Evolutionary conservation across 371 early-diverging fungal genomes (phyloP), one percentile per base, ranked within the genome.

Genomic region (Smittium culicis): DNA sequence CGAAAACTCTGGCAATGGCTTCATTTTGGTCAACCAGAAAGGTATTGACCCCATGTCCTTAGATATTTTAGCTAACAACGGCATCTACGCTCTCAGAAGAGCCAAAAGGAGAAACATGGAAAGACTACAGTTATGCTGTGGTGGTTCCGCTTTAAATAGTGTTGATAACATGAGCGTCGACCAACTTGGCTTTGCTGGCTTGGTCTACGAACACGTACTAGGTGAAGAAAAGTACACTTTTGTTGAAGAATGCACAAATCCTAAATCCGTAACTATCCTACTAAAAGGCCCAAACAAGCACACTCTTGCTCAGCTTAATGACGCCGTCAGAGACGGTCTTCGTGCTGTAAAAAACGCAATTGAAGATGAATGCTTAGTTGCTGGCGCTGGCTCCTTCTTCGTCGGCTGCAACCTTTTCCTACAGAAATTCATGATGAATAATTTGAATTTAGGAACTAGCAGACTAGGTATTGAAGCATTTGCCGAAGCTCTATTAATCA

Each of bases 41-140:
- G 99, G 99, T 67, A 98, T 99, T 71, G 99, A 99, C 75, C 98
- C 98, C 31, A 82, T 97, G 71, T 95, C 98, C 56, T 83, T 99
- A 68, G 99, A 99, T 79, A 84, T 99, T 29, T 82, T 99, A 73
- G 93, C 94, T 69, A 94, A 96, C 84, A 86, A 95, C 71, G 89
- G 90, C 69, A 95, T 99, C 70, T 74, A 99, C 59, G 99, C 97
- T n/a, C 84, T 99, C 56, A 89, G 99, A 71, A 85, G 99, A 68
- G 99, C 99, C 65, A 99, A 99, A 87, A 87, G 99, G 78, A 86
- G 99, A 76, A 99, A 99, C 83, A 94, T 99, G 94, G 99, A 99
- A 82, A 91, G 99, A 70, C 87, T 99, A 69, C 95, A 97, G 77
- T 79, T 95, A 68, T 88, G 91, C 70, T 98, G 98, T 78, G 99